phyloP scores from a whole-genome alignment of 2,329 filamentous ascomycete genomes.

The Botrytis paeoniae region DNA sequence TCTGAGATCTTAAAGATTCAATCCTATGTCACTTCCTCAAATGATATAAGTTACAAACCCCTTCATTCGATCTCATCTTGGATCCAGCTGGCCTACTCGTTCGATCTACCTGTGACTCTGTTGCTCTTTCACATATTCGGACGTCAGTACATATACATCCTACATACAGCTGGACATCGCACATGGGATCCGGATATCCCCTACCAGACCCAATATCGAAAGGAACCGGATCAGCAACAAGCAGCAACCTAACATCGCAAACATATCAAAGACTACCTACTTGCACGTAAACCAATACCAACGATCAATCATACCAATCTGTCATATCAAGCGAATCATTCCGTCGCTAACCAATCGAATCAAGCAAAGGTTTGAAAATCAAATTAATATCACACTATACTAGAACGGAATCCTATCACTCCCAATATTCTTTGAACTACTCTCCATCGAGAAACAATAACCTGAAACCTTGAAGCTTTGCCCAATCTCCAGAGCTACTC shows the following conservation, averaged over 20 bases:
- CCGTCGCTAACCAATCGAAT: neutral
- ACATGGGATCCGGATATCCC: neutral
- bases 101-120: constrained; percentile 1
- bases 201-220: neutral
- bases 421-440: neutral
- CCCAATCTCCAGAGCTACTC: neutral
- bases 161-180: neutral
- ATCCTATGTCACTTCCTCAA: neutral
- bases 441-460: neutral
- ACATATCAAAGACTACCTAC: neutral
- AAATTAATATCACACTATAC: neutral
- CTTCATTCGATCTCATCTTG: constrained; percentile 1
- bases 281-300: neutral
- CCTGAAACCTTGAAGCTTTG: neutral
- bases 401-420: constrained; percentile 3
- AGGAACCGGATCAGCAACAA: neutral
- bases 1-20: neutral
- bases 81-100: neutral
- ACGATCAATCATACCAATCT: neutral
- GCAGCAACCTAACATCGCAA: neutral
- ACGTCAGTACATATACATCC: neutral
- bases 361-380: neutral
- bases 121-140: neutral
- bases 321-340: neutral
- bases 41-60: neutral